Base-by-base conservation (phyloP, 768 basidiomycete genomes). In the Gymnopilus junonius region DNA sequence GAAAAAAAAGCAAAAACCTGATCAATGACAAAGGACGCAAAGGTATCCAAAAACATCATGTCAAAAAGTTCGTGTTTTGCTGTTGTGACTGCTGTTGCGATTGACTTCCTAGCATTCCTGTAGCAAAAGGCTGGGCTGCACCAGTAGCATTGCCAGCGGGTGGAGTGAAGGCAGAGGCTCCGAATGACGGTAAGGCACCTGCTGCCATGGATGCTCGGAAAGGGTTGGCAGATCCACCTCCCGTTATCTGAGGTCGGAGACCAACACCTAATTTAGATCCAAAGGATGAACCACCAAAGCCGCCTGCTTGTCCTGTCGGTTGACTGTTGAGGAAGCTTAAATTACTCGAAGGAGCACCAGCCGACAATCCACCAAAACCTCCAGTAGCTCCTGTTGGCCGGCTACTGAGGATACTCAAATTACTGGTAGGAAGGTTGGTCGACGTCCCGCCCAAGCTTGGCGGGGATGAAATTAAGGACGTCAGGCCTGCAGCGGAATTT, bases 211-310 rank as follows among this genome's bases (percentile, higher is more conserved):
- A 87, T 11, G 85, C 83, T 55, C 88, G 82, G 74, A 89, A 89
- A n/a, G 88, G 88, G 62, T 89, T 89, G 3, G 84, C 84, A 37
- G 76, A 75, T 15, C 83, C 82, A 43, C 86, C 88, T 4, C 88
- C 88, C 21, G 88, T 90, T 65, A 83, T 81, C 69, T 90, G 88
- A 14, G 88, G 85, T 51, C 88, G 77, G 31, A 89, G 77, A 20
- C 85, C 83, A 39, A 80, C 76, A 27, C 85, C 86, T n/a, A 82
- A 62, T 0, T 76, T 73, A 4, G 78, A 76, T 14, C 73, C 71
- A 56, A 70, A 69, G 21, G 54, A 55, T 39, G 73, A 70, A 8
- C 76, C 48, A 29, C 80, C 66, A 58, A 84, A 80, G 20, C 69
- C 76, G 6, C 80, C 81, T 14, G 77, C 71, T 50, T 75, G 61